Base-by-base conservation (phyloP, 2,329 filamentous ascomycete genomes). In the Fusarium sp. region DNA sequence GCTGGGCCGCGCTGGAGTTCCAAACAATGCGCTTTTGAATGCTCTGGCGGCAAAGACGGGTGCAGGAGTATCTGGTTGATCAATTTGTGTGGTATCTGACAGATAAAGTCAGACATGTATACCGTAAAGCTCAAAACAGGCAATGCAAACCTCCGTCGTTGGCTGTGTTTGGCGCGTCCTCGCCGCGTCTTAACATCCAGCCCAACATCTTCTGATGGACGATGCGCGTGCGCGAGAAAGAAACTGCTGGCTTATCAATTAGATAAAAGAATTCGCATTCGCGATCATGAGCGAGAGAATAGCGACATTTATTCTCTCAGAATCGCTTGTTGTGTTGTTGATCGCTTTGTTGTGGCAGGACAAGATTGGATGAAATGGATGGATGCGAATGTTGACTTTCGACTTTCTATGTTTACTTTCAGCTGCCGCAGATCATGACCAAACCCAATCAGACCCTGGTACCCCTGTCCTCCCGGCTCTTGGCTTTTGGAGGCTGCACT, bases 21-120 rank as follows among this genome's bases (percentile, higher is more conserved):
- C 89, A 71, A 91, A 91, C 45, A 91, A 77, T 26, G 87, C 89
- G 70, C 84, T 88, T 71, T 87, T 90, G 73, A 91, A 81, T 7
- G 89, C 89, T 62, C 89, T 85, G 38, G 89, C 89, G 3, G 89
- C 89, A 74, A 91, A 91, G 0, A 91, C 85, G 3, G 89, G 89
- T 0, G 88, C 89, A 8, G 89, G 89, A 17, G 89, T 91, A 70
- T 91, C 89, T 39, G 89, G 88, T 33, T 82, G 82, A 17, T 91
- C 88, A 40, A 86, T 70, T 64, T 85, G 84, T 1, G 83, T 83
- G 4, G 73, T 82, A 45, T 84, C 81, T 83, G 50, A 21, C 14
- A 19, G 15, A 9, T 24, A 11, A 22, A 19, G 49, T 53, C 38
- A 71, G 55, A 11, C 10, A 56, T 10, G 10, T 24, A 33, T 6